These are phyloP conservation scores for Suaeda aralocaspica DNA, from an alignment of 148 eudicot genomes.

Conservation along the genomic window DNA sequence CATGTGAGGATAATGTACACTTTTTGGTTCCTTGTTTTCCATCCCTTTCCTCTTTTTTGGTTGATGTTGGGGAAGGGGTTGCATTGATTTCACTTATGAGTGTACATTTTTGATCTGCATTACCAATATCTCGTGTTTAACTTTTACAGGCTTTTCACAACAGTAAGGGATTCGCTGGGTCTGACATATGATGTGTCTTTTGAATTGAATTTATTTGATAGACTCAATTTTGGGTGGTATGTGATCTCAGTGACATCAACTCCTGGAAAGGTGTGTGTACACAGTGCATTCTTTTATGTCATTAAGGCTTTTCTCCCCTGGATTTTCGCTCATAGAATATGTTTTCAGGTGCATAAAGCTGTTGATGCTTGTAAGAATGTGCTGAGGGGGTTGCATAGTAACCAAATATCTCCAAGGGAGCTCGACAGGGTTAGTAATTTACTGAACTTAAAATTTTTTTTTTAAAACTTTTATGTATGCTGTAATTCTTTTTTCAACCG, in stretches of 20 bases:
- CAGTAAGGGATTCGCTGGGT: conserved; percentile 97
- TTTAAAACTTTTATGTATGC: not conserved
- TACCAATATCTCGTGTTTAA: not conserved
- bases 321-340: conserved; percentile 13
- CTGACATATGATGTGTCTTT: conserved; percentile 97
- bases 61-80: not conserved
- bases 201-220: conserved; percentile 87
- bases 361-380: conserved; percentile 99
- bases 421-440: conserved; percentile 74
- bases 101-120: conserved; percentile 1
- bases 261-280: conserved; percentile 71
- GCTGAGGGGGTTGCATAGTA: conserved; percentile 81
- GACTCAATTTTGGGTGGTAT: conserved; percentile 94
- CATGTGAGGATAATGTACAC: too few species aligned
- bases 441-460: not conserved
- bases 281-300: not conserved
- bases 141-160: conserved; percentile 78
- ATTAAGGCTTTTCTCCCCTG: conserved; percentile 11
- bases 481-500: too few species aligned
- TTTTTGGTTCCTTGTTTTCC: too few species aligned
- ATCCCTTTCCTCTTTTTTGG: too few species aligned
- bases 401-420: conserved; percentile 68
- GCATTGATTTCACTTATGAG: not conserved
- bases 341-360: conserved; percentile 79
- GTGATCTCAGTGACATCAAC: conserved; percentile 98